phyloP scores from a whole-genome alignment of 345 rosid species.

The Hypericum perforatum region DNA sequence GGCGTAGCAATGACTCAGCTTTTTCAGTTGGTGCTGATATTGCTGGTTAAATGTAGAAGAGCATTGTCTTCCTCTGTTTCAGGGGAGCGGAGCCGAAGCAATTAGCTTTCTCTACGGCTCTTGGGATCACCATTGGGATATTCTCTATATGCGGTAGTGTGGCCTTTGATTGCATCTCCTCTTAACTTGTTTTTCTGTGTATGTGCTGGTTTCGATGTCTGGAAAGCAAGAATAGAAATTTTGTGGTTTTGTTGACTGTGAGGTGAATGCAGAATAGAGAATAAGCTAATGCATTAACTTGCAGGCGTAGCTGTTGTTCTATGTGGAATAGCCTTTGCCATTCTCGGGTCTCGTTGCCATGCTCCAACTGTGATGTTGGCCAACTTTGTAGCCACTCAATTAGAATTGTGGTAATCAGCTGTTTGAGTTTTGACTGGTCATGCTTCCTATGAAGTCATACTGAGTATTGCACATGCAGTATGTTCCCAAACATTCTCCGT shows the following conservation, averaged over 20 bases:
- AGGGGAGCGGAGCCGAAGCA: constrained; percentile 89
- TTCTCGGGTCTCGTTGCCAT: constrained; percentile 65
- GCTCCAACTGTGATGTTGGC: constrained; percentile 79
- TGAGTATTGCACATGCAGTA: constrained; percentile 80
- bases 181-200: not conserved
- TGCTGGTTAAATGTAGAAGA: not conserved
- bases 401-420: constrained; percentile 58
- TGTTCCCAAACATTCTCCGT: not conserved
- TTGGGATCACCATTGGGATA: constrained; percentile 75
- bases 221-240: not conserved
- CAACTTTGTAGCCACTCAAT: constrained; percentile 76
- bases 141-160: constrained; percentile 86
- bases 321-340: constrained; percentile 73
- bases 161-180: not conserved
- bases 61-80: constrained; percentile 3
- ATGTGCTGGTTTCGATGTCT: constrained; percentile 9
- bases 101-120: constrained; percentile 38
- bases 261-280: not conserved
- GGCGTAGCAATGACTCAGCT: too few relatives aligned
- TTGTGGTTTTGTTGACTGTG: not conserved
- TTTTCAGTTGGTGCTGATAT: not conserved
- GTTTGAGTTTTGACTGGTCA: constrained; percentile 55
- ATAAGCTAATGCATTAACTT: not conserved
- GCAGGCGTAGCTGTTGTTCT: constrained; percentile 79
- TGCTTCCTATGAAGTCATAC: constrained; percentile 59